phyloP scores from a whole-genome alignment of 2,329 filamentous ascomycete species.

The Teratosphaeria viscida region DNA sequence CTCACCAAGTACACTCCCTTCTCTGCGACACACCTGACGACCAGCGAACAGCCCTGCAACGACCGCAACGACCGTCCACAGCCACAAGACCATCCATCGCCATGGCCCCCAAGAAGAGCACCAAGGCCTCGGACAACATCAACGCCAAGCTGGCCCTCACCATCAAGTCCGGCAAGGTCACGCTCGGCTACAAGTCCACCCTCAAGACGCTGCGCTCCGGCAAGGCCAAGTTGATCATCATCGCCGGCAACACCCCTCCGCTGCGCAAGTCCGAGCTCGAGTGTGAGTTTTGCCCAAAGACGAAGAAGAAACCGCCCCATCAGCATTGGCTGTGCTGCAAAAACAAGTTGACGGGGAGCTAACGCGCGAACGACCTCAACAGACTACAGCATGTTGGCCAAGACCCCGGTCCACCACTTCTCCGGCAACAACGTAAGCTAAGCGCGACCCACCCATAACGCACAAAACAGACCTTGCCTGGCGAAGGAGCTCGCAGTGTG shows the following conservation, averaged over 20 bases:
- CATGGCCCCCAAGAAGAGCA: constrained; percentile 69
- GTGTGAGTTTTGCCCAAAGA: constrained; percentile 38
- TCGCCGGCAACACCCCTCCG: constrained; percentile 90
- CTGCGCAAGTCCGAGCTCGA: constrained; percentile 90
- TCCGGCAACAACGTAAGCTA: constrained; percentile 96
- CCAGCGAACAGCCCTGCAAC: not conserved
- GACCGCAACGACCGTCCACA: not conserved
- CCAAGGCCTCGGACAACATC: constrained; percentile 78
- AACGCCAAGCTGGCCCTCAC: constrained; percentile 53
- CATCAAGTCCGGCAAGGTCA: constrained; percentile 51
- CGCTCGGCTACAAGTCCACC: constrained; percentile 79
- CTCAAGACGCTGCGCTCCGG: constrained; percentile 85
- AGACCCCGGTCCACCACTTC: constrained; percentile 97
- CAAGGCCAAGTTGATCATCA: constrained; percentile 98
- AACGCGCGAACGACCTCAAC: constrained; percentile 8
- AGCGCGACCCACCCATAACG: not conserved
- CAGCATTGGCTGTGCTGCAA: too few relatives aligned
- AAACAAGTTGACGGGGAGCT: not conserved
- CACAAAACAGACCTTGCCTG: constrained; percentile 11
- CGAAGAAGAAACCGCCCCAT: too few relatives aligned
- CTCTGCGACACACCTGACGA: not conserved
- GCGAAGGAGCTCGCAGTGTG: constrained; percentile 24
- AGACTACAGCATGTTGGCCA: constrained; percentile 79
- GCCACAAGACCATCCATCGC: constrained; percentile 18
- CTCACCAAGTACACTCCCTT: too few relatives aligned